Base-by-base conservation (phyloP, 208 protist species). In the Trypanosoma cruzi region DNA sequence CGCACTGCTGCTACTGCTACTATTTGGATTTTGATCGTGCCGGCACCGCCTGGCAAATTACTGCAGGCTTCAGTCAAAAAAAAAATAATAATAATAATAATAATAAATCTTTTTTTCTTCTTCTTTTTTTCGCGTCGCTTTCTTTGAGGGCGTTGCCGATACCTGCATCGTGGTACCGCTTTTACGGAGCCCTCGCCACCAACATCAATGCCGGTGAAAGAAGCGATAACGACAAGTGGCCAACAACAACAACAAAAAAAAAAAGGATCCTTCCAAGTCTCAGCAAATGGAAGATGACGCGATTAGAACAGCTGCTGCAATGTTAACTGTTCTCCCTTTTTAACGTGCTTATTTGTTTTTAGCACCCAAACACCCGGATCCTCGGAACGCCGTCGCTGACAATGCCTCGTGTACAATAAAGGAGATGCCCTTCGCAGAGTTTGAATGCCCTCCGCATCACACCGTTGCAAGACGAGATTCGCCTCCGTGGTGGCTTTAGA, bases 331-430 rank as follows among this genome's bases (percentile, higher is more conserved):
- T 48, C 44, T 36, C 56, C 66, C 28, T 46, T 49, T 22, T 22
- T 52, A 40, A 73, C 59, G 20, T 29, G 29, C 24, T 16, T 48
- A 16, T 8, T 16, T 46, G 67, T 65, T 28, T 73, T 20, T 46
- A 73, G 13, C 8, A 73, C 48, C 67, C 67, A 73, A 65, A 65
- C 65, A 3, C 29, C 58, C n/a, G 58, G 36, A 10, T 60, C 36
- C 2, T 58, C 46, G 20, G 32, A 50, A 11, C n/a, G 3, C 29
- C 4, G 31, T 24, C 22, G 49, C 18, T 59, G 46, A 48, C 49
- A 0, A n/a, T 40, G 67, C 57, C 34, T 58, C 24, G 32, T 18
- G 36, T 31, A 40, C 31, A 64, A 50, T 20, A 73, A 34, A n/a
- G 46, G 44, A 53, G 58, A 28, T 50, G 26, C 16, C 50, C 50